Percentiles rank a stretch among this genome's conserved stretches.
Evolutionary conservation across 2,329 filamentous ascomycete species (phyloP).

Genomic region (Gremmenia infestans): DNA sequence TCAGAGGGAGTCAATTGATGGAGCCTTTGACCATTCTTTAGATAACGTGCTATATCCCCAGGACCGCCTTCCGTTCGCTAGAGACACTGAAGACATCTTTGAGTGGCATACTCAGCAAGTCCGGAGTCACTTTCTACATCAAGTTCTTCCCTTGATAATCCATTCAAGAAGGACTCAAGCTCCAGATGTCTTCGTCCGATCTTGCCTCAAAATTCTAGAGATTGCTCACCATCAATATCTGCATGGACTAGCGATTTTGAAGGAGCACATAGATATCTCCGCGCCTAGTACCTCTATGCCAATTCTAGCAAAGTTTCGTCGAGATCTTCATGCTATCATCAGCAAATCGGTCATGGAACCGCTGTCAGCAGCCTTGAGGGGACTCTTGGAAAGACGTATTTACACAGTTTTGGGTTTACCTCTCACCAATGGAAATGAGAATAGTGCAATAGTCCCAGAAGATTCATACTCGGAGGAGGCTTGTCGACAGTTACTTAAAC

Average conservation of each 20-base stretch:
- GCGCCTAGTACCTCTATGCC: constrained; percentile 32
- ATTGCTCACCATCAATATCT: constrained; percentile 54
- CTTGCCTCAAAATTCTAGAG: constrained; percentile 54
- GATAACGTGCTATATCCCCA: constrained; percentile 47
- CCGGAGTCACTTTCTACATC: constrained; percentile 53
- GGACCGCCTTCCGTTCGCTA: constrained; percentile 42
- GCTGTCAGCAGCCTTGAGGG: constrained; percentile 49
- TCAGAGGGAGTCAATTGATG: constrained; percentile 29
- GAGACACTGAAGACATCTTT: constrained; percentile 51
- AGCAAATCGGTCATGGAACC: constrained; percentile 55
- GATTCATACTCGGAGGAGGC: constrained; percentile 33
- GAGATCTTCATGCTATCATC: constrained; percentile 60
- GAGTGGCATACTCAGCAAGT: constrained; percentile 59
- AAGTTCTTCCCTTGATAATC: constrained; percentile 52
- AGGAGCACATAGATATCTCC: constrained; percentile 40
- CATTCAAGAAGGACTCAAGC: constrained; percentile 34
- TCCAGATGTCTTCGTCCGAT: constrained; percentile 42
- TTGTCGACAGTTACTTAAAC: constrained; percentile 46
- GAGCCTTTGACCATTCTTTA: constrained; percentile 46
- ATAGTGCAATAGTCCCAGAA: constrained; percentile 17
- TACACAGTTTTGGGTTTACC: constrained; percentile 41
- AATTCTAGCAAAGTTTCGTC: constrained; percentile 47
- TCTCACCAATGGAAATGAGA: constrained; percentile 3
- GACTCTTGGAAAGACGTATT: constrained; percentile 50
- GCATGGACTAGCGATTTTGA: constrained; percentile 48